phyloP scores from a whole-genome alignment of 352 stramenopile species.

The Paralagenidium karlingii region DNA sequence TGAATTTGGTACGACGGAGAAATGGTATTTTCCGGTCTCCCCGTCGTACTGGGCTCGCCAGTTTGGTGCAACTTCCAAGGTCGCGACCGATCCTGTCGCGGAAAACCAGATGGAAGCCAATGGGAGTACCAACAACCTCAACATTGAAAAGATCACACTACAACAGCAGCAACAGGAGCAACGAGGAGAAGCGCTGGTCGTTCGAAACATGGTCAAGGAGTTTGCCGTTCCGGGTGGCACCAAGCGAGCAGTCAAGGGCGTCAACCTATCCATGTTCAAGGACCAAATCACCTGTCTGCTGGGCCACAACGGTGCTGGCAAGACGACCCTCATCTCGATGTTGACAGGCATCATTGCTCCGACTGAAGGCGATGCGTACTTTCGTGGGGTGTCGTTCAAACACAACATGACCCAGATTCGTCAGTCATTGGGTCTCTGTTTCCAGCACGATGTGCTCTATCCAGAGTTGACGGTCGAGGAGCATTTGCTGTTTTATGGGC shows the following conservation, averaged over 20 bases:
- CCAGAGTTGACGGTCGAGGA: slow-evolving; percentile 92
- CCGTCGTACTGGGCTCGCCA: slow-evolving; percentile 87
- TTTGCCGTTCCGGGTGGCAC: slow-evolving; percentile 68
- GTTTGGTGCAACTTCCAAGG: too few species aligned
- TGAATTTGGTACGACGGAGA: slow-evolving; percentile 78
- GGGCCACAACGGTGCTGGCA: slow-evolving; percentile 68
- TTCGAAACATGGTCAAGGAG: slow-evolving; percentile 53
- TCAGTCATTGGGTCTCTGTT: slow-evolving; percentile 89
- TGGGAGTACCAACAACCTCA: too few species aligned
- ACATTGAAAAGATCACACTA: too few species aligned
- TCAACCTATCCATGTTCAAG: slow-evolving; percentile 73
- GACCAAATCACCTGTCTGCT: slow-evolving; percentile 63
- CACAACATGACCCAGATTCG: slow-evolving; percentile 82
- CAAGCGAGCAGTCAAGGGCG: slow-evolving; percentile 78
- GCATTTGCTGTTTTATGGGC: slow-evolving; percentile 90
- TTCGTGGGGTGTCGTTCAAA: slow-evolving; percentile 38
- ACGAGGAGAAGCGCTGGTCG: slow-evolving; percentile 26
- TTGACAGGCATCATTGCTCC: slow-evolving; percentile 43
- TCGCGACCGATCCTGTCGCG: too few species aligned
- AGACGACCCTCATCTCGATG: slow-evolving; percentile 72
- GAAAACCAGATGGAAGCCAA: too few species aligned
- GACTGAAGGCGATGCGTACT: slow-evolving; percentile 27
- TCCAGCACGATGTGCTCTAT: slow-evolving; percentile 96
- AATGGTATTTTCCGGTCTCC: slow-evolving; percentile 89
- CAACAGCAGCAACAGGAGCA: too few species aligned